These are phyloP conservation scores for Thelephora terrestris DNA, from an alignment of 1,284 basidiomycete species.

Conservation along the genomic window DNA sequence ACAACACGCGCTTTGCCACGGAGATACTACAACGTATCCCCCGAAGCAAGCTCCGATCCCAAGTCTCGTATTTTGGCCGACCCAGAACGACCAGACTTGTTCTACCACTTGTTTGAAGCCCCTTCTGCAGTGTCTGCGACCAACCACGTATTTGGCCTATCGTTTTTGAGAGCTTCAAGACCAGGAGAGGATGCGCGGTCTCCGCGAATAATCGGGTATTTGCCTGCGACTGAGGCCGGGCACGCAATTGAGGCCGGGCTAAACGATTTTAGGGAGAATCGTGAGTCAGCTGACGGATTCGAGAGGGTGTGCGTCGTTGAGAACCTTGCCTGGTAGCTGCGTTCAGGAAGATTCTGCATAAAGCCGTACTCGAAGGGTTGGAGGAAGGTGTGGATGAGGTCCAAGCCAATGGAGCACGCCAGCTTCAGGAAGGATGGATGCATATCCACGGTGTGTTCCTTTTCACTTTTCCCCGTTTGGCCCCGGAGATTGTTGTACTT, in stretches of 20 bases:
- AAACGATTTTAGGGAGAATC: conserved; percentile 59
- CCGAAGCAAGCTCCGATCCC: too few species aligned
- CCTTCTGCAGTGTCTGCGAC: conserved; percentile 37
- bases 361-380: conserved; percentile 44
- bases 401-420: conserved; percentile 52
- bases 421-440: conserved; percentile 69
- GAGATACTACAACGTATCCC: too few species aligned
- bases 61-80: conserved; percentile 26
- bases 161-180: conserved; percentile 36
- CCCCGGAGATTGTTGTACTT: not conserved
- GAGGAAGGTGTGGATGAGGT: conserved; percentile 51
- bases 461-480: not conserved
- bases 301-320: not conserved
- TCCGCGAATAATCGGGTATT: conserved; percentile 55
- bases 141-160: conserved; percentile 49
- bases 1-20: too few species aligned
- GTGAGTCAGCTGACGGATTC: conserved; percentile 29
- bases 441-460: conserved; percentile 58
- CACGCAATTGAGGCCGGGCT: conserved; percentile 35
- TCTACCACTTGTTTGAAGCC: conserved; percentile 51
- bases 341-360: conserved; percentile 51
- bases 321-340: conserved; percentile 29
- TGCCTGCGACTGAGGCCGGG: conserved; percentile 38
- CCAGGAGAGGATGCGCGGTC: conserved; percentile 35
- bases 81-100: conserved; percentile 51